These are phyloP conservation scores for Yamadazyma nakazawae DNA, from an alignment of 805 yeast species.

Conservation along the genomic window DNA sequence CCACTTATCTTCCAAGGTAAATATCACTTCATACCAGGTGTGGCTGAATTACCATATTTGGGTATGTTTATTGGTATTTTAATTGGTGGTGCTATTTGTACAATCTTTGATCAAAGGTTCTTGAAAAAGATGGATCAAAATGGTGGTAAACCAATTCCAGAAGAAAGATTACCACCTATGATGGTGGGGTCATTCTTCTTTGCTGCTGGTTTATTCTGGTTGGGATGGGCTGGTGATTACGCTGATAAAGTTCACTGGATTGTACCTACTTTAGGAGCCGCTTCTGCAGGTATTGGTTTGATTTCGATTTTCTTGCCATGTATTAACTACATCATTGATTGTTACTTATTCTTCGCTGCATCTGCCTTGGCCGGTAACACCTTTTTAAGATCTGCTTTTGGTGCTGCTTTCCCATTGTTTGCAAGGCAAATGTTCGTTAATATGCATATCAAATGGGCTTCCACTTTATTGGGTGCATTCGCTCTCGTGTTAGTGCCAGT, in stretches of 20 bases:
- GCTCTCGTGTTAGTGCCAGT: slow-evolving; percentile 52
- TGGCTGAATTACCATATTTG: slow-evolving; percentile 75
- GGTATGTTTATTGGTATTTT: slow-evolving; percentile 69
- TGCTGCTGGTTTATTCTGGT: slow-evolving; percentile 80
- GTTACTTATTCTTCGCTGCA: slow-evolving; percentile 57
- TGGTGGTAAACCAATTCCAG: slow-evolving; percentile 65
- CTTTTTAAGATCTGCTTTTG: slow-evolving; percentile 55
- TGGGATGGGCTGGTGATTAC: slow-evolving; percentile 84
- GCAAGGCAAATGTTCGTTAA: slow-evolving; percentile 50
- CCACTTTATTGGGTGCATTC: slow-evolving; percentile 51
- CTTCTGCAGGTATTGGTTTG: slow-evolving; percentile 43
- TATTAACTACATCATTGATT: slow-evolving; percentile 58
- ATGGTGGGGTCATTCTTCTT: slow-evolving; percentile 67
- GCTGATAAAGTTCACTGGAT: slow-evolving; percentile 75
- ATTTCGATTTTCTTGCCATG: slow-evolving; percentile 57
- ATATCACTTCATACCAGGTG: slow-evolving; percentile 59
- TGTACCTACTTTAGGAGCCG: slow-evolving; percentile 51
- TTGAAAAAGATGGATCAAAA: slow-evolving; percentile 45
- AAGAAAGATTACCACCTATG: slow-evolving; percentile 77
- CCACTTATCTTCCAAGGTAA: slow-evolving; percentile 49
- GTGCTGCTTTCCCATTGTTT: slow-evolving; percentile 60
- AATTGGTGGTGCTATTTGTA: slow-evolving; percentile 52
- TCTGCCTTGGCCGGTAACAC: slow-evolving; percentile 66
- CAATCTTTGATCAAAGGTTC: slow-evolving; percentile 55
- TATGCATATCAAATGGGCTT: slow-evolving; percentile 54